Base-by-base conservation (phyloP, 2,329 filamentous ascomycete genomes). In the Aspergillus uvarum region DNA sequence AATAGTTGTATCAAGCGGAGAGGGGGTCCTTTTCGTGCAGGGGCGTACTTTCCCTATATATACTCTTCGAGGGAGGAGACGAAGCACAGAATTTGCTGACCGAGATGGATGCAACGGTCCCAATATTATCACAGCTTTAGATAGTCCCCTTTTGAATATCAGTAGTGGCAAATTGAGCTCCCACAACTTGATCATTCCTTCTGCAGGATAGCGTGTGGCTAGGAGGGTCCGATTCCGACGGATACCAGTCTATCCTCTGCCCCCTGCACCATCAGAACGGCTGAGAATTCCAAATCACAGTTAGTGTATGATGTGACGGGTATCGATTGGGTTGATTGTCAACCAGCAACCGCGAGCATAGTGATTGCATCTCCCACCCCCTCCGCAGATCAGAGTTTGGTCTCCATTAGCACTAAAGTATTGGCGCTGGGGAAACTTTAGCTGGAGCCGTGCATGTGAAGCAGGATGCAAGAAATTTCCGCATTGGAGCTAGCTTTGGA, bases 281-380 rank as follows among this genome's bases (percentile, higher is more conserved):
- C 56, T 52, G 49, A 31, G 29, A 58, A 58, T 58, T 58, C 56
- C 56, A 58, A 58, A 58, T 58, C 21, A 22, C 32, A 52, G 4
- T 55, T 48, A 21, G 42, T 48, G 31, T 47, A 31, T 11, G 42
- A 55, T 31, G 19, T 44, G 42, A 35, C n/a, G 48, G 31, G 19
- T 47, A 26, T 24, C n/a, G 26, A 29, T 3, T 29, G 7, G 31
- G 11, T 47, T 16, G 5, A 2, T 38, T 19, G 19, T 47, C 22
- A 48, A 35, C 48, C 16, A 47, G 53, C 12, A 38, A 47, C 19
- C n/a, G 11, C 19, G 19, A 48, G 42, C 29, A 16, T 24, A 19
- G 51, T 42, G 12, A n/a, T 42, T 47, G n/a, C 24, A 16, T 48
- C n/a, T 6, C 32, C n/a, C 42, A 48, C 24, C 44, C 42, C 29